These are phyloP conservation scores for Oryza glumipatula DNA, from an alignment of 176 grass and related monocot species.

Conservation along the genomic window DNA sequence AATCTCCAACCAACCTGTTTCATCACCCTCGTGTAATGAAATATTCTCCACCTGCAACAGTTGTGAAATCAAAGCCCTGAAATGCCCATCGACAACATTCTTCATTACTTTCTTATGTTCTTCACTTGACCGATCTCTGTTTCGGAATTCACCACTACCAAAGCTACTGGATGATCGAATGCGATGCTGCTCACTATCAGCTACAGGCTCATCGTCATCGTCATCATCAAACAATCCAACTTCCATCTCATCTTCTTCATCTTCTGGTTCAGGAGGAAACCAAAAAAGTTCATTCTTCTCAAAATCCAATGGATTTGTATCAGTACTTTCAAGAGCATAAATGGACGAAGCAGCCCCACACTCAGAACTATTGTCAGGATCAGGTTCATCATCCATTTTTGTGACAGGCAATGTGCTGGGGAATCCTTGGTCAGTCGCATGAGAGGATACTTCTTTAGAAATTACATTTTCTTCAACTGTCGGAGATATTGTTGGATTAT, in stretches of 20 bases:
- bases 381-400: slow-evolving; percentile 80
- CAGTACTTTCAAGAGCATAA: slow-evolving; percentile 72
- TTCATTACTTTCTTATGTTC: slow-evolving; percentile 89
- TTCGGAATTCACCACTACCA: slow-evolving; percentile 61
- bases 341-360: slow-evolving; percentile 79
- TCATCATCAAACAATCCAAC: slow-evolving; percentile 48
- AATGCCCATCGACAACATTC: slow-evolving; percentile 83
- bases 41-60: slow-evolving; percentile 83
- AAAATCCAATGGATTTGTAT: slow-evolving; percentile 70
- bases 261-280: slow-evolving; percentile 90
- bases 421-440: slow-evolving; percentile 43
- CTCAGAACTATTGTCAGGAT: slow-evolving; percentile 83
- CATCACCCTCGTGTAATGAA: slow-evolving; percentile 59
- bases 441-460: slow-evolving; percentile 50
- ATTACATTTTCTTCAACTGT: slow-evolving; percentile 52
- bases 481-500: slow-evolving; percentile 44
- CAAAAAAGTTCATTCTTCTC: slow-evolving; percentile 81
- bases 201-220: slow-evolving; percentile 42
- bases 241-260: slow-evolving; percentile 77
- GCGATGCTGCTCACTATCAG: slow-evolving; percentile 38
- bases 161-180: slow-evolving; percentile 74
- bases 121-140: slow-evolving; percentile 60
- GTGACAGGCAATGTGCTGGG: slow-evolving; percentile 26
- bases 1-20: slow-evolving; percentile 88
- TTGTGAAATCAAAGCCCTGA: slow-evolving; percentile 85